Percentiles rank a stretch among this genome's conserved stretches.
These are phyloP conservation scores for Diaporthe velutina DNA, from an alignment of 2,329 filamentous ascomycete species.

Conservation along the genomic window DNA sequence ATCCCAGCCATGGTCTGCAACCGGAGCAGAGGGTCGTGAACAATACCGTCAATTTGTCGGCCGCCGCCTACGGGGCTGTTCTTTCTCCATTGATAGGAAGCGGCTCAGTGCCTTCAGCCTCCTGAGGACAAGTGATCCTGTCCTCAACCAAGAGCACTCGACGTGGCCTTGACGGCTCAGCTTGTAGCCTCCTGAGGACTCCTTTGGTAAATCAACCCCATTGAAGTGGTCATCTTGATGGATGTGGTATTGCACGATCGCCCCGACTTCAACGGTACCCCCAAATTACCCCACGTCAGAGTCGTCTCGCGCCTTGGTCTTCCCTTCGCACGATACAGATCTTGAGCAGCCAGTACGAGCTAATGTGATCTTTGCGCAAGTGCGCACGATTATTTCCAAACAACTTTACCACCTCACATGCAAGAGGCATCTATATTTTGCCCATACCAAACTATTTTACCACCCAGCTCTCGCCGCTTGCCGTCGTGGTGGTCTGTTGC, in stretches of 20 bases:
- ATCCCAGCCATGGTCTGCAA: slow-evolving; percentile 3
- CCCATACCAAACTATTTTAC: not conserved
- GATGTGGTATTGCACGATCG: not conserved
- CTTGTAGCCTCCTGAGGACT: too few species aligned
- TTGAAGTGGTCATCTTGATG: not conserved
- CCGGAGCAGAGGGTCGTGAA: not conserved
- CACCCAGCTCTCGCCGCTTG: slow-evolving; percentile 17
- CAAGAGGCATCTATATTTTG: not conserved
- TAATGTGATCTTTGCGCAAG: not conserved
- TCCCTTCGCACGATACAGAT: slow-evolving; percentile 1
- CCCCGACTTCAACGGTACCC: not conserved
- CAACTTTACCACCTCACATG: not conserved
- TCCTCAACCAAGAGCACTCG: not conserved
- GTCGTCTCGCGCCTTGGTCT: not conserved
- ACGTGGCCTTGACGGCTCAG: not conserved
- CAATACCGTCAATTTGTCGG: not conserved
- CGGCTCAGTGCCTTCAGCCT: not conserved
- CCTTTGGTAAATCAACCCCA: not conserved
- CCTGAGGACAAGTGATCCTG: not conserved
- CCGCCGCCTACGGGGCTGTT: not conserved
- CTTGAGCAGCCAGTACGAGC: not conserved
- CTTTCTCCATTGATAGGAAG: not conserved
- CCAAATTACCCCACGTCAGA: slow-evolving; percentile 7
- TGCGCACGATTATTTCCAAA: not conserved
- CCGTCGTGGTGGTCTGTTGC: slow-evolving; percentile 5